Evolutionary conservation across 2,329 filamentous ascomycete genomes (phyloP), one percentile per base, ranked within the genome.

Genomic region (Neofusicoccum umdonicola): DNA sequence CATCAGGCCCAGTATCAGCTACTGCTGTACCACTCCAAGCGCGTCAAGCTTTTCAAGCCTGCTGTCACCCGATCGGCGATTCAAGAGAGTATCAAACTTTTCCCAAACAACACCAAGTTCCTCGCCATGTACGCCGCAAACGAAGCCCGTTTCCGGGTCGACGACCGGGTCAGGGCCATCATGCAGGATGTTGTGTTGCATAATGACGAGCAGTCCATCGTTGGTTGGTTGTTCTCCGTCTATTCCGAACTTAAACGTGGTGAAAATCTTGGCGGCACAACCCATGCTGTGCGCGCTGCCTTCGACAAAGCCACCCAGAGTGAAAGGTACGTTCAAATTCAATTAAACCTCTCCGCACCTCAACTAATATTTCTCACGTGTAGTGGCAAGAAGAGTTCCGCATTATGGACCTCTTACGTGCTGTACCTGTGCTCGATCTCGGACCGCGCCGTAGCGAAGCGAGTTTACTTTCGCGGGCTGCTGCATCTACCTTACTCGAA

Each of bases 71-170:
- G 90, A 48, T 77, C 83, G 7, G 80, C 88, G 12, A 78, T 97
- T 0, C 77, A 80, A 4, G 77, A 81, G 2, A 90, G 89, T 67
- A 80, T 95, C 22, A 70, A 71, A 0, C 73, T 79, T 6, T 96
- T 93, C 73, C 92, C 93, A 0, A 81, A 82, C 56, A 97, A 97
- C 77, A 90, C 87, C 1, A 82, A 92, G 5, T 89, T 97, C 67
- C 82, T 96, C 1, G 81, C 85, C 1, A 78, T 95, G 0, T 90
- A 90, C 68, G 84, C 88, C n/a, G 90, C 88, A 81, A 88, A 91
- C 67, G 89, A 94, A 72, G 82, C 87, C 1, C 86, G 88, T 7
- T 86, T 92, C 48, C 85, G 88, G 27, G 84, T 95, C 62, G 86
- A 92, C 67, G 91, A 96, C 69, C 89, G 91, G 17, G 86, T 96